Percentiles rank a stretch among this genome's conserved stretches.
phyloP scores from a whole-genome alignment of 345 rosid species.

The Eucalyptus pauciflora region DNA sequence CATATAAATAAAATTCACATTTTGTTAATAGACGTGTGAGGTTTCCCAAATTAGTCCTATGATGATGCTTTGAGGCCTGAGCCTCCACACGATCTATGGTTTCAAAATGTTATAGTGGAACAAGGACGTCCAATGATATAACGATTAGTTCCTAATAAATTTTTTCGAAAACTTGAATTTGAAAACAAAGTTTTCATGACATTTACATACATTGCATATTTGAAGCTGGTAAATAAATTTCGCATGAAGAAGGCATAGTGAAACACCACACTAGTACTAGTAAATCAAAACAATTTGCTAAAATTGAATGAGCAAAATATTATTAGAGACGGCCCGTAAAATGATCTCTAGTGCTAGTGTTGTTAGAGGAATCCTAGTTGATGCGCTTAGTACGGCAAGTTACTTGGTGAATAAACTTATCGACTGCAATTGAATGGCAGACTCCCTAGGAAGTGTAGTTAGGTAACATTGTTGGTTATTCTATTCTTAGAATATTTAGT shows the following conservation, averaged over 20 bases:
- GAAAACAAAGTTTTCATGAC: no score
- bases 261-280: neutral
- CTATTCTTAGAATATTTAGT: neutral
- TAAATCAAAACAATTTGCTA: neutral
- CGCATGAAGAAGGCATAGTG: neutral
- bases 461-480: neutral
- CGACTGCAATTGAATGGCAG: neutral
- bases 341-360: neutral
- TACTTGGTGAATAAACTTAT: neutral
- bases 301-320: neutral
- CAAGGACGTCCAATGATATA: no score
- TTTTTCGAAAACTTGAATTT: no score
- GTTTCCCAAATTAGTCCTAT: no score
- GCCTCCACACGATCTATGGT: no score
- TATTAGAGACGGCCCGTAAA: neutral
- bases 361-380: no score
- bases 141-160: no score
- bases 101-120: no score
- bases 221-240: neutral
- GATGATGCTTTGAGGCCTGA: no score
- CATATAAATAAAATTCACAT: no score
- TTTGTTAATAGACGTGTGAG: no score
- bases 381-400: neutral
- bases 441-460: neutral
- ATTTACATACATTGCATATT: no score